Evolutionary conservation across 2,329 filamentous ascomycete genomes (phyloP), one percentile per base, ranked within the genome.

Genomic region (Neopestalotiopsis rosae): DNA sequence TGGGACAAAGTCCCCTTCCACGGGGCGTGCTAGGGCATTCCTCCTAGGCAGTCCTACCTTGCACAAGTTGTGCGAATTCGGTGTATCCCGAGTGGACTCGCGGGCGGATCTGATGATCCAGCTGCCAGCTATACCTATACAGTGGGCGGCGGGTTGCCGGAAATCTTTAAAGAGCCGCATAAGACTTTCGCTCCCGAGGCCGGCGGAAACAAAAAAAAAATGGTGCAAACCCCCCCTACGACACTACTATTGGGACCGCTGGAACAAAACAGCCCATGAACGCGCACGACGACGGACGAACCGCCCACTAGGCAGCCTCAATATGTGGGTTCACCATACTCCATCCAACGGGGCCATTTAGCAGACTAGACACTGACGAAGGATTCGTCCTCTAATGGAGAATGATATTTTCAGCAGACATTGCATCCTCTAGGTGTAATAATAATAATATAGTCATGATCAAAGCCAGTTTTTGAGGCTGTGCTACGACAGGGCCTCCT

Each of bases 301-400:
- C 59, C 28, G n/a, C 32, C 28, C 59, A 30, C 59, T 62, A 62
- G 59, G 32, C 59, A 62, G 59, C 59, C 59, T 62, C 34, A 30
- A 62, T 14, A 62, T 34, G 34, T 62, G 32, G 30, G 9, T 7
- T 40, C 45, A 52, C 9, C n/a, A 20, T n/a, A n/a, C 45, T 52
- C 45, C 45, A 52, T 52, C 45, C 45, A 52, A 52, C n/a, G 45
- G 34, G 59, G n/a, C 59, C 59, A 24, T 14, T 20, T 20, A 28
- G n/a, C 30, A 59, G 17, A 30, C n/a, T 38, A 40, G 32, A 62
- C n/a, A 34, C 5, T 20, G 30, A 62, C 59, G 59, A 62, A 62
- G 32, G 32, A 62, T 62, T 62, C 32, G 57, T 30, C 57, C 17
- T 10, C 20, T 17, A 56, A 59, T 30, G 24, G 24, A 24, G 57